Evolutionary conservation across 306 rosid genomes (phyloP), one percentile per base, ranked within the genome.

Genomic region (Crataegus laevigata): DNA sequence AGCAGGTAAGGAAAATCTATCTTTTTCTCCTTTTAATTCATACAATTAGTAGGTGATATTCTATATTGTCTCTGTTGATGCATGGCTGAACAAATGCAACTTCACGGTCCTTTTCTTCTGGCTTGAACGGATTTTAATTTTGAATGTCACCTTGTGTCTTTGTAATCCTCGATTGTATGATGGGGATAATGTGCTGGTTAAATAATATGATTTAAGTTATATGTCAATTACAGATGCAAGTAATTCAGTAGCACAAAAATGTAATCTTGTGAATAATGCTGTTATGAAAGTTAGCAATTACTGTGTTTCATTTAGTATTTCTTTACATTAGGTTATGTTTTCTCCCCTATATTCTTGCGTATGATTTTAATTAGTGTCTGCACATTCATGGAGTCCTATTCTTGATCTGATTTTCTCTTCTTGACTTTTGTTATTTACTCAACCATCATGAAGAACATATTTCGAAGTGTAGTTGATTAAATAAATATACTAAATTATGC

Each of bases 1-100:
- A 94, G 85, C 98, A 91, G 97, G 98, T 91, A 85, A 45, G 45
- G 32, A 55, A 61, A 60, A 61, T 65, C 50, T 50, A 68, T 36
- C 5, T 43, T 25, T 51, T 69, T 68, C 50, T 74, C 34, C 30
- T 70, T 72, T 22, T 58, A 55, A 60, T 64, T 42, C 61, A 43
- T 71, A 38, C n/a, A 40, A 67, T 43, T 32, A 25, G 40, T 52
- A 5, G 5, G 9, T 47, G 43, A 75, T 21, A 36, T 21, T 65
- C n/a, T 76, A 45, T 17, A 25, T 55, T 76, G 72, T 29, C 25
- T 55, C 51, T 57, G 11, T 67, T 55, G 7, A n/a, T 26, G 18
- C 64, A 51, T 70, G 22, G 62, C 28, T 70, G 26, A 30, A 47
- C 12, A 50, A 70, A 29, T 51, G 63, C 12, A 2, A 70, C 18